Conservation (phyloP, 2,329 filamentous ascomycete species). For the Colletotrichum nymphaeae region DNA sequence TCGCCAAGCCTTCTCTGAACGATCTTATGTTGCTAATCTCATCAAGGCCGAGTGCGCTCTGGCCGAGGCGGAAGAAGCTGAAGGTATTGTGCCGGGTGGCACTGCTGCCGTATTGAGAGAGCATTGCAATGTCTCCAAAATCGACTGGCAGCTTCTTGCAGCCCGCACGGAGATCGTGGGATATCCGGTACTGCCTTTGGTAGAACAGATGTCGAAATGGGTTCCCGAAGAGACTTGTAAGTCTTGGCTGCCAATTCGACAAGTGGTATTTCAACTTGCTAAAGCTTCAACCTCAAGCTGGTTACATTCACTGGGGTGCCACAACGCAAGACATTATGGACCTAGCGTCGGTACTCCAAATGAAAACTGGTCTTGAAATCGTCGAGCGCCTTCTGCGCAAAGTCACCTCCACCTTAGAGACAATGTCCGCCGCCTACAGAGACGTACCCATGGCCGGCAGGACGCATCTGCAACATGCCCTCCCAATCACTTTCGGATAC, state of each 20-base stretch:
- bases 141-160: constrained; percentile 47
- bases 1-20: constrained; percentile 61
- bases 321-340: constrained; percentile 72
- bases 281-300: constrained; percentile 14
- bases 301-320: constrained; percentile 68
- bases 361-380: constrained; percentile 60
- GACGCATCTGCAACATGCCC: constrained; percentile 67
- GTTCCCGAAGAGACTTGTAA: constrained; percentile 46
- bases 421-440: constrained; percentile 56
- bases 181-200: constrained; percentile 63
- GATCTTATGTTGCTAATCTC: constrained; percentile 59
- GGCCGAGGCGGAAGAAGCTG: constrained; percentile 60
- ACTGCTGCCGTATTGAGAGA: constrained; percentile 50
- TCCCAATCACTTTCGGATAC: constrained; percentile 68
- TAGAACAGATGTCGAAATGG: constrained; percentile 56
- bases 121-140: constrained; percentile 39
- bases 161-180: constrained; percentile 66
- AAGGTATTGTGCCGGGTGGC: constrained; percentile 56
- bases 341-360: constrained; percentile 63
- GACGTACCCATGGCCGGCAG: constrained; percentile 68
- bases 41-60: constrained; percentile 64
- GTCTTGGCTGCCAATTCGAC: not conserved
- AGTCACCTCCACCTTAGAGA: constrained; percentile 54
- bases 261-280: not conserved
- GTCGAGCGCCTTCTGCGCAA: constrained; percentile 56